Conservation (phyloP, 176 grass and related monocot species). For the Juncus effusus region DNA sequence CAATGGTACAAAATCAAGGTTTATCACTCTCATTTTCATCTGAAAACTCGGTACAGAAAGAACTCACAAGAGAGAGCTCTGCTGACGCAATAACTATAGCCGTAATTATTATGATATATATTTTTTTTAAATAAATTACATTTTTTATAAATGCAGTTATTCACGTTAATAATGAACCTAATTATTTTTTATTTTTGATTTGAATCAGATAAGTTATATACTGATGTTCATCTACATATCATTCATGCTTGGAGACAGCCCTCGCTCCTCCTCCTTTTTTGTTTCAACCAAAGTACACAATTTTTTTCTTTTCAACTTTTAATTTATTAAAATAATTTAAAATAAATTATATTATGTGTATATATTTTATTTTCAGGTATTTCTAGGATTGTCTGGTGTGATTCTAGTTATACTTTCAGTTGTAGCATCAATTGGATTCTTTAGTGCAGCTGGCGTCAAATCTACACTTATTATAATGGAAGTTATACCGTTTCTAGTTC, state of each 20-base stretch:
- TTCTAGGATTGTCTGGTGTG: conserved; percentile 87
- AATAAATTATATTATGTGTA: conserved; percentile 26
- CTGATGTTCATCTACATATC: conserved; percentile 99
- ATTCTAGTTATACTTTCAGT: conserved; percentile 92
- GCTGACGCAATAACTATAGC: conserved; percentile 87
- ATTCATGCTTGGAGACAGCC: conserved; percentile 71
- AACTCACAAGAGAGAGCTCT: conserved; percentile 88
- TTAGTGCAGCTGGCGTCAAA: conserved; percentile 85
- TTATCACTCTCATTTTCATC: conserved; percentile 91
- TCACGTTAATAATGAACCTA: background rate
- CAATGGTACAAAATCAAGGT: conserved; percentile 75
- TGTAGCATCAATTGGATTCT: conserved; percentile 89
- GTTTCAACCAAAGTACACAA: conserved; percentile 87
- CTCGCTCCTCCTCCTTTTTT: conserved; percentile 48
- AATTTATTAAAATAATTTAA: background rate
- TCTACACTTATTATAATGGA: conserved; percentile 99
- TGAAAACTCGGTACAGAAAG: conserved; percentile 89
- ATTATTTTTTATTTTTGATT: conserved; percentile 29
- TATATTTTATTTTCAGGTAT: conserved; percentile 54
- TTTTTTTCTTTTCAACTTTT: conserved; percentile 4
- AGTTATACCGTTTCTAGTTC: conserved; percentile 98
- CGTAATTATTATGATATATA: too few relatives aligned
- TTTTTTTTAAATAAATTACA: too few relatives aligned
- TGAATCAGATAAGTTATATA: conserved; percentile 90
- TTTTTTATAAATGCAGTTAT: conserved; percentile 20